Evolutionary conservation across 495 filamentous ascomycete species (phyloP), one percentile per base, ranked within the genome.

Genomic region (Diplogelasinospora grovesii): DNA sequence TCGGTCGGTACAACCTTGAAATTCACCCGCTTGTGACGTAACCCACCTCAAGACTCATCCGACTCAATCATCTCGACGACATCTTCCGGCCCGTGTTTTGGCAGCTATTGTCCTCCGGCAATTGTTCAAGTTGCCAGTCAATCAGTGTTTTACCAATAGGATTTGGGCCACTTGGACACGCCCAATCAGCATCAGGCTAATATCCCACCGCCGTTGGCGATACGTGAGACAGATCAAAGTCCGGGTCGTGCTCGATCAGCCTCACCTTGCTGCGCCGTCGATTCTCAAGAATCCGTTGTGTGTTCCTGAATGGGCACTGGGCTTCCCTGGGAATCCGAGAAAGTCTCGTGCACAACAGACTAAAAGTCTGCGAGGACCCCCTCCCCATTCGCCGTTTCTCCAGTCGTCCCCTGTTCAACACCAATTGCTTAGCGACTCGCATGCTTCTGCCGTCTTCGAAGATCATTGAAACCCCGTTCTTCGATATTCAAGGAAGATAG

Each of bases 161-260:
- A 22, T 22, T 3, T 27, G 25, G 35, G 9, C 25, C 31, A 33
- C 30, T 41, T 25, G 35, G 25, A 27, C 5, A 22, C 21, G 5
- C 15, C 13, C 18, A 29, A 10, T 13, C 42, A 34, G 19, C 19
- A 42, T 33, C 53, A 59, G 56, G 43, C 49, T 56, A 51, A 56
- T 52, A 44, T 40, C 41, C 20, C 31, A 49, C 38, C 22, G 48
- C 51, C 29, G 24, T 38, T 37, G 8, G 23, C 34, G 9, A 31
- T 45, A 41, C 42, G 42, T 45, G 53, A 52, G 13, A 49, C 45
- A 45, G 42, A 13, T 41, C 38, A 26, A 27, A 51, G 44, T 36
- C 40, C 39, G 35, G 47, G 44, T 59, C 53, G 35, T 37, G 47
- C 38, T 31, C 46, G 43, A 54, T 54, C 51, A 21, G 26, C 45